A percentile compares a stretch with the other conserved stretches of the same genome.
phyloP scores from a whole-genome alignment of 495 filamentous ascomycete genomes.

The Annulohypoxylon nitens region DNA sequence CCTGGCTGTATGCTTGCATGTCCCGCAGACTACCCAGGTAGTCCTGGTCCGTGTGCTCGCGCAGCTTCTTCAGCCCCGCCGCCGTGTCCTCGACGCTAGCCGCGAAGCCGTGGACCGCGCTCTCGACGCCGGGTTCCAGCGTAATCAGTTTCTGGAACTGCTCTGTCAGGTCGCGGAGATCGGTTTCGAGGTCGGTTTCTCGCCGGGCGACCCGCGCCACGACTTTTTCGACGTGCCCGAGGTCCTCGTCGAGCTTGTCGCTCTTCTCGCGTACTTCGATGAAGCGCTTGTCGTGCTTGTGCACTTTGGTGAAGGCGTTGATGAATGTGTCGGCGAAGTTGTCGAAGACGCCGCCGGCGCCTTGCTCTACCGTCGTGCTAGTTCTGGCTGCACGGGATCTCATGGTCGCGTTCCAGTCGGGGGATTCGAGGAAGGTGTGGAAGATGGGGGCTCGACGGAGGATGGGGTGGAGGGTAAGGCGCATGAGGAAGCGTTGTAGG shows the following conservation, averaged over 20 bases:
- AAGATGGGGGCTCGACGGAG: constrained; percentile 86
- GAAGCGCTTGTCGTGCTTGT: constrained; percentile 95
- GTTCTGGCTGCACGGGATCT: constrained; percentile 75
- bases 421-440: constrained; percentile 88
- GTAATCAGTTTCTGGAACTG: constrained; percentile 93
- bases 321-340: constrained; percentile 96
- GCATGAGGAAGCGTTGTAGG: constrained; percentile 89
- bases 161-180: constrained; percentile 88
- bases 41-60: constrained; percentile 94
- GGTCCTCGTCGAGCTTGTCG: constrained; percentile 94
- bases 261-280: constrained; percentile 93
- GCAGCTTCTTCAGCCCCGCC: constrained; percentile 77
- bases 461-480: constrained; percentile 87
- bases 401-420: constrained; percentile 98
- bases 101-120: constrained; percentile 84
- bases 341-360: constrained; percentile 81
- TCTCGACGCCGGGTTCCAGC: constrained; percentile 89
- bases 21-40: constrained; percentile 92
- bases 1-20: constrained; percentile 90
- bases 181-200: constrained; percentile 87
- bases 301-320: constrained; percentile 95
- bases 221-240: constrained; percentile 92
- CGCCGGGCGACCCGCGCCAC: constrained; percentile 89
- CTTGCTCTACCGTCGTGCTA: constrained; percentile 61
- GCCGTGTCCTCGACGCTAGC: constrained; percentile 86